Conservation (phyloP, 2,329 filamentous ascomycete species). For the Xylariaceae sp. region DNA sequence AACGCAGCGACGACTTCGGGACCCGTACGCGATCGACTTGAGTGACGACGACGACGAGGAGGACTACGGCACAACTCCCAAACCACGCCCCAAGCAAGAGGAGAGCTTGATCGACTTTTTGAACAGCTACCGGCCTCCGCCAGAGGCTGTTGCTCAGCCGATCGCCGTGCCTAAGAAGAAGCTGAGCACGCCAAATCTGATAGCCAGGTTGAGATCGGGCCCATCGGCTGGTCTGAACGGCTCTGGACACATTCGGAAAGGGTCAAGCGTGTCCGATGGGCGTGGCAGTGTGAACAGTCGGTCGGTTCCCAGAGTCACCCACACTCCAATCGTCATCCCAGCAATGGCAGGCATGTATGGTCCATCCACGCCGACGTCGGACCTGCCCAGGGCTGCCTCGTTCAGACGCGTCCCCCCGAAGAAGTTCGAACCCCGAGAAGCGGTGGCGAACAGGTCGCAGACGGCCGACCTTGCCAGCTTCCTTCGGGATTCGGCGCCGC, state of each 20-base stretch:
- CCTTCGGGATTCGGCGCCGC: slow-evolving; percentile 62
- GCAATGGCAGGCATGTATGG: slow-evolving; percentile 41
- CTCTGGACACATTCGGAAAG: slow-evolving; percentile 18
- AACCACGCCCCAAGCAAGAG: slow-evolving; percentile 44
- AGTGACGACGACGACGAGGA: slow-evolving; percentile 64
- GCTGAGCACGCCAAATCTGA: slow-evolving; percentile 56
- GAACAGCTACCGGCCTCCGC: slow-evolving; percentile 61
- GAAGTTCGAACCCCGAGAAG: slow-evolving; percentile 53
- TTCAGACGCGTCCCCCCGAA: slow-evolving; percentile 47
- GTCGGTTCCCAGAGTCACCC: slow-evolving; percentile 34
- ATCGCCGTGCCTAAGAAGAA: slow-evolving; percentile 54
- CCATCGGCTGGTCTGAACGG: slow-evolving; percentile 25
- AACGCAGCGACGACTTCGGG: slow-evolving; percentile 71
- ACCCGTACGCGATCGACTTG: slow-evolving; percentile 89
- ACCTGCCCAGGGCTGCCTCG: slow-evolving; percentile 20
- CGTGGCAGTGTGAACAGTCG: slow-evolving; percentile 39
- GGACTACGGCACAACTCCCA: slow-evolving; percentile 40
- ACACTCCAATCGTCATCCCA: slow-evolving; percentile 50
- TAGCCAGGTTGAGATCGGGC: slow-evolving; percentile 47
- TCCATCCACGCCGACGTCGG: slow-evolving; percentile 18
- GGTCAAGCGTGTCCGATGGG: slow-evolving; percentile 27
- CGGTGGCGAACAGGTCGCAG: slow-evolving; percentile 36
- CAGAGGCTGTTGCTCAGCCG: slow-evolving; percentile 38
- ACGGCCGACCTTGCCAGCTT: slow-evolving; percentile 71
- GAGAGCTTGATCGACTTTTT: slow-evolving; percentile 72